Conservation (phyloP, 2,329 filamentous ascomycete genomes). For the Alternaria sp. region DNA sequence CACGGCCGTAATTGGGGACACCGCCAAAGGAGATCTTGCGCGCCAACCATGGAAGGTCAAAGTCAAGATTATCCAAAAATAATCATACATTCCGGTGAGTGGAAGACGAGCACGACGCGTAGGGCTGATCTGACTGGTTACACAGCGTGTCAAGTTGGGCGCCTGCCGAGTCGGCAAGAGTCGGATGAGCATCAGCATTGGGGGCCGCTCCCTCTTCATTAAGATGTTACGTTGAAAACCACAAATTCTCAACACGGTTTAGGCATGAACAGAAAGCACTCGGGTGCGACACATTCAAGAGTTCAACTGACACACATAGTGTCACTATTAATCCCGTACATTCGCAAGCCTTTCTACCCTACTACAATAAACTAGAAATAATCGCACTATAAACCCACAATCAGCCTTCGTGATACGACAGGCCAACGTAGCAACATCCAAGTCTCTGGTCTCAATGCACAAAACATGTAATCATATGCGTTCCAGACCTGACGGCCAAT, state of each 20-base stretch:
- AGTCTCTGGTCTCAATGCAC: slow-evolving; percentile 6
- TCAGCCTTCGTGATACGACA: slow-evolving; percentile 10
- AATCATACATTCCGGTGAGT: not conserved
- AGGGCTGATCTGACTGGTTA: not conserved
- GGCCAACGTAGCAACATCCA: slow-evolving; percentile 14
- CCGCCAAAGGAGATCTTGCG: not conserved
- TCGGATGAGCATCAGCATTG: not conserved
- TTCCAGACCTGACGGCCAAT: slow-evolving; percentile 33
- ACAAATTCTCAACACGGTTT: not conserved
- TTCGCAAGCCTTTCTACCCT: slow-evolving; percentile 5
- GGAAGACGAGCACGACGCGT: not conserved
- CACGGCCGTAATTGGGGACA: not conserved
- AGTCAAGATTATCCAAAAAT: not conserved
- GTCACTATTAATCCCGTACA: slow-evolving; percentile 1
- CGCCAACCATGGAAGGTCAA: not conserved
- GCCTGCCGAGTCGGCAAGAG: slow-evolving; percentile 1
- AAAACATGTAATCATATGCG: slow-evolving; percentile 28
- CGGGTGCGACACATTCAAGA: not conserved
- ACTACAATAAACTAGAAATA: slow-evolving; percentile 12
- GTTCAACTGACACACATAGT: not conserved
- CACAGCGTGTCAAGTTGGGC: not conserved
- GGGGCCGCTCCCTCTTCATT: not conserved
- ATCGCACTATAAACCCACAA: slow-evolving; percentile 7
- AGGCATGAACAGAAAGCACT: not conserved
- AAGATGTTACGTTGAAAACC: not conserved